These are phyloP conservation scores for Blastobotrys americana DNA, from an alignment of 805 yeast genomes.

Conservation along the genomic window DNA sequence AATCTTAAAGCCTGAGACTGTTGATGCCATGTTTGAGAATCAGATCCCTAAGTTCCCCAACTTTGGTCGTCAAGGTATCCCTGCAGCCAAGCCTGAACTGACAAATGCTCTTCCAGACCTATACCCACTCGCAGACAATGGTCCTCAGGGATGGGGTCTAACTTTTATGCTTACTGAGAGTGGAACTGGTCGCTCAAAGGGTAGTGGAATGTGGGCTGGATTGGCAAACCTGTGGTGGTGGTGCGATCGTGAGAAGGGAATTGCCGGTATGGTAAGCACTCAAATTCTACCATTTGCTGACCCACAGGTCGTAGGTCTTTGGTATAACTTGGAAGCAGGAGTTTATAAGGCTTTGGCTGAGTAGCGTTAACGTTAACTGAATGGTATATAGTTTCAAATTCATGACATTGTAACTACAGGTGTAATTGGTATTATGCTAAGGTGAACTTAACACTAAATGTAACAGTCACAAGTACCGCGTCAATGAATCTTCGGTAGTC, in stretches of 20 bases:
- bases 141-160: conserved; percentile 29
- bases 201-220: conserved; percentile 38
- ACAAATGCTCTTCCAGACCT: conserved; percentile 13
- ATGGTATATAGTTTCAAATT: too few species aligned
- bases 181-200: conserved; percentile 33
- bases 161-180: conserved; percentile 27
- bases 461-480: too few species aligned
- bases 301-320: too few species aligned
- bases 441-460: too few species aligned
- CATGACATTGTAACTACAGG: too few species aligned
- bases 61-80: conserved; percentile 19
- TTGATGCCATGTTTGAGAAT: conserved; percentile 30
- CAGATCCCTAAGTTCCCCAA: conserved; percentile 30
- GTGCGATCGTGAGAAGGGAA: conserved; percentile 35
- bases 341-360: too few species aligned
- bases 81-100: conserved; percentile 13
- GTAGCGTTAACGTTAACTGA: too few species aligned
- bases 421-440: too few species aligned
- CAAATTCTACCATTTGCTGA: conserved; percentile 36
- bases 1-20: conserved; percentile 31
- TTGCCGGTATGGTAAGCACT: conserved; percentile 30
- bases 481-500: too few species aligned
- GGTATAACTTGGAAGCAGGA: too few species aligned
- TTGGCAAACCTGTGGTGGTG: conserved; percentile 36
- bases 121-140: too few species aligned